These are phyloP conservation scores for Onygena corvina DNA, from an alignment of 2,329 filamentous ascomycete species.

Conservation along the genomic window DNA sequence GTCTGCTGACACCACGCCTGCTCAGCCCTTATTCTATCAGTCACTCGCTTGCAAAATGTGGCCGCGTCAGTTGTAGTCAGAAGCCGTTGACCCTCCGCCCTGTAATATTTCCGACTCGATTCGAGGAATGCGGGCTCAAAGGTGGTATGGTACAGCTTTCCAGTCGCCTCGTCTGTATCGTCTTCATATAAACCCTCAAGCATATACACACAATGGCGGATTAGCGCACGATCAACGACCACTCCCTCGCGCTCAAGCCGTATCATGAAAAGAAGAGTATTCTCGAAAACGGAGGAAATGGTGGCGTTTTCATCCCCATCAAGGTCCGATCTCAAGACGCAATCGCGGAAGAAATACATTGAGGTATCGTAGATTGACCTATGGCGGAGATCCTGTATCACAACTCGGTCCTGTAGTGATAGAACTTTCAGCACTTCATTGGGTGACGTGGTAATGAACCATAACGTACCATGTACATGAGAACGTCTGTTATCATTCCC, in stretches of 20 bases:
- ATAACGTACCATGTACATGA: constrained; percentile 80
- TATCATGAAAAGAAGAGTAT: constrained; percentile 79
- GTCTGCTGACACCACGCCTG: constrained; percentile 71
- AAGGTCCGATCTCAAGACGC: constrained; percentile 55
- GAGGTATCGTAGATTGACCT: constrained; percentile 73
- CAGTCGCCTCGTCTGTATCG: constrained; percentile 60
- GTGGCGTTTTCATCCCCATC: constrained; percentile 26
- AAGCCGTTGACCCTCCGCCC: constrained; percentile 58
- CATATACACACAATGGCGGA: constrained; percentile 80
- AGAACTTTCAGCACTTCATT: background rate
- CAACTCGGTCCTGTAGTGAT: constrained; percentile 57
- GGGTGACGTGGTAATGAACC: too few species aligned
- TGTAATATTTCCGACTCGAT: constrained; percentile 62
- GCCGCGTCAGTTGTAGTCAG: constrained; percentile 68
- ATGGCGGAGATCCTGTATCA: constrained; percentile 57
- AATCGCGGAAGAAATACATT: constrained; percentile 78
- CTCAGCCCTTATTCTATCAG: constrained; percentile 66
- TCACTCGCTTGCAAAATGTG: constrained; percentile 66
- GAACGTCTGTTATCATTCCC: constrained; percentile 91
- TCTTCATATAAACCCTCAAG: constrained; percentile 77
- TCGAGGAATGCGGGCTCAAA: constrained; percentile 71
- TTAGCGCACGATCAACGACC: constrained; percentile 67
- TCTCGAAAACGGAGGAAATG: constrained; percentile 65
- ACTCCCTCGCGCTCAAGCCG: constrained; percentile 86
- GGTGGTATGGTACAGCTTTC: constrained; percentile 68